Base-by-base conservation (phyloP, 2,329 filamentous ascomycete species). In the Claviceps sp. region DNA sequence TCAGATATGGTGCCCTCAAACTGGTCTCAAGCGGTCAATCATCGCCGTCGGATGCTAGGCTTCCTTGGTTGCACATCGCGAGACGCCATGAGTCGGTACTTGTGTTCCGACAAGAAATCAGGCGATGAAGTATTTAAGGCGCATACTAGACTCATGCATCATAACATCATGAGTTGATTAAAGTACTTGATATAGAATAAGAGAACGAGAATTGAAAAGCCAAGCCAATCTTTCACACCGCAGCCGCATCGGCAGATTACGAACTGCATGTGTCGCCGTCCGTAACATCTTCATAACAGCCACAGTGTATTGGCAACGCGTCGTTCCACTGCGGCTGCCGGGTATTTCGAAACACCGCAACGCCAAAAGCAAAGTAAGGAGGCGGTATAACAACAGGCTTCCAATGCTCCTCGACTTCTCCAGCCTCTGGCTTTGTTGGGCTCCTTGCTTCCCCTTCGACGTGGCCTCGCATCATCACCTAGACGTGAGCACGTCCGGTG, bases 401-500 rank as follows among this genome's bases (percentile, higher is more conserved):
- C 36, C 41, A 40, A n/a, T 40, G 26, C 46, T 20, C 16, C 24
- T 44, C n/a, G 37, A 16, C 30, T 3, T 24, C 20, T 22, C 37
- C 4, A 20, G 34, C 41, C 6, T 18, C 26, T 13, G 26, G 13
- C 20, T 18, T n/a, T 14, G 36, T 37, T 5, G 34, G 6, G 11
- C 26, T 36, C 18, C 40, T 22, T 43, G 40, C 14, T 24, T 49
- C 26, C 24, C 5, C 24, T 26, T 38, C 20, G 26, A 47, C 53
- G 47, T 18, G 37, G 45, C 53, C 50, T 45, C 48, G 50, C 48
- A 49, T 46, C 51, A 54, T 51, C 46, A 42, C 55, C 63, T 68
- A 77, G 54, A 80, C 73, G 53, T 64, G 73, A 34, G 78, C 81
- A 48, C 81, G 71, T 51, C 79, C 79, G 36, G 80, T 84, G 64